These are phyloP conservation scores for Apocynum venetum DNA, from an alignment of 257 asterid genomes.

Conservation along the genomic window DNA sequence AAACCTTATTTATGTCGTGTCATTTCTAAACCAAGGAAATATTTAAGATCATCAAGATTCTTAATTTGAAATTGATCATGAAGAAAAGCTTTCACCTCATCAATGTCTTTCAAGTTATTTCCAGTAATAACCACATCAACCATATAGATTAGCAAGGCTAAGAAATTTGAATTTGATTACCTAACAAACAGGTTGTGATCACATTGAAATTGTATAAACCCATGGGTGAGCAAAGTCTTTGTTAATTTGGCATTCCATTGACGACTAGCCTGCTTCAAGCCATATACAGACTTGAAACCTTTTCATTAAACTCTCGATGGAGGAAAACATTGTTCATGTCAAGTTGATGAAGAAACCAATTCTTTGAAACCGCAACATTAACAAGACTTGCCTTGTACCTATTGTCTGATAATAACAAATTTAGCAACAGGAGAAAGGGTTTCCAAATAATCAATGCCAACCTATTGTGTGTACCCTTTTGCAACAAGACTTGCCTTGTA, in stretches of 20 bases:
- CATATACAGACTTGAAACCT: background rate
- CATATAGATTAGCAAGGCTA: too few species aligned
- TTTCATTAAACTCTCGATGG: too few species aligned
- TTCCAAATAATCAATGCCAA: background rate
- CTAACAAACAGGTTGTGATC: background rate
- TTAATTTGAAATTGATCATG: too few species aligned
- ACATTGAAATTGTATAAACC: background rate
- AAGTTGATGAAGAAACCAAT: background rate
- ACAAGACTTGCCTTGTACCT: too few species aligned
- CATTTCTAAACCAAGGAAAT: too few species aligned
- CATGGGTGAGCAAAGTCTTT: background rate
- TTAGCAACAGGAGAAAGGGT: background rate
- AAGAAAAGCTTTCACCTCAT: too few species aligned
- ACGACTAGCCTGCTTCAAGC: background rate
- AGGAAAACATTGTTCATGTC: background rate
- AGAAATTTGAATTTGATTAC: background rate
- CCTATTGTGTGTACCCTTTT: too few species aligned
- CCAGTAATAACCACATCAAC: too few species aligned
- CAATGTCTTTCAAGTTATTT: too few species aligned
- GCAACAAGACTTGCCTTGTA: too few species aligned
- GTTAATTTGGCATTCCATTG: background rate
- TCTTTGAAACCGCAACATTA: background rate
- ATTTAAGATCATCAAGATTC: too few species aligned
- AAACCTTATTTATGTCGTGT: too few species aligned
- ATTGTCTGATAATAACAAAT: background rate